These are phyloP conservation scores for Grosmannia penicillata DNA, from an alignment of 2,329 filamentous ascomycete genomes.

Conservation along the genomic window DNA sequence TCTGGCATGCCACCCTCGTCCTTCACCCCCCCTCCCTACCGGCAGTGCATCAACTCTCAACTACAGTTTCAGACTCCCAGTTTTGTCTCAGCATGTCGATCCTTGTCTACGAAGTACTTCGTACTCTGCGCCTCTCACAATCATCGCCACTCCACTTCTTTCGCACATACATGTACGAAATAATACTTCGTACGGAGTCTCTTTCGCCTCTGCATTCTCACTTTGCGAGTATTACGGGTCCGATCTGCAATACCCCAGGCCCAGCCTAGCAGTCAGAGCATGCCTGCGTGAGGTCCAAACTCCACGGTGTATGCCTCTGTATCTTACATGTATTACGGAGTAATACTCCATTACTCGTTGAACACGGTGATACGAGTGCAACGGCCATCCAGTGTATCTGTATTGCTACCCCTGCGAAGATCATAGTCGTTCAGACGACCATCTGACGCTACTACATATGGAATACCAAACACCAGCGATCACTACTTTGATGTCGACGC, in stretches of 20 bases:
- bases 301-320: too few species aligned
- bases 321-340: too few species aligned
- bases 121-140: slow-evolving; percentile 7
- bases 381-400: too few species aligned
- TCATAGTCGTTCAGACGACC: slow-evolving; percentile 24
- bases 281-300: too few species aligned
- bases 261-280: too few species aligned
- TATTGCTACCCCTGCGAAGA: slow-evolving; percentile 21
- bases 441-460: slow-evolving; percentile 22
- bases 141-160: not conserved
- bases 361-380: not conserved
- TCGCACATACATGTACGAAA: not conserved
- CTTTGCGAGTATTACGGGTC: too few species aligned
- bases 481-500: not conserved
- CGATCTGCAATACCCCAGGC: too few species aligned
- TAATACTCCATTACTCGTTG: too few species aligned
- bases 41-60: not conserved
- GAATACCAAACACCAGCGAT: not conserved
- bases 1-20: not conserved
- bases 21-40: not conserved
- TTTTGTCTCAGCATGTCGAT: slow-evolving; percentile 27
- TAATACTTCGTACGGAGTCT: too few species aligned
- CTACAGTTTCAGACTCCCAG: slow-evolving; percentile 24
- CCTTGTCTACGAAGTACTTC: slow-evolving; percentile 18
- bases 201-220: too few species aligned